Percentiles rank a stretch among this genome's conserved stretches.
Conservation (phyloP, 2,329 filamentous ascomycete genomes). For the Xylariaceae sp. region DNA sequence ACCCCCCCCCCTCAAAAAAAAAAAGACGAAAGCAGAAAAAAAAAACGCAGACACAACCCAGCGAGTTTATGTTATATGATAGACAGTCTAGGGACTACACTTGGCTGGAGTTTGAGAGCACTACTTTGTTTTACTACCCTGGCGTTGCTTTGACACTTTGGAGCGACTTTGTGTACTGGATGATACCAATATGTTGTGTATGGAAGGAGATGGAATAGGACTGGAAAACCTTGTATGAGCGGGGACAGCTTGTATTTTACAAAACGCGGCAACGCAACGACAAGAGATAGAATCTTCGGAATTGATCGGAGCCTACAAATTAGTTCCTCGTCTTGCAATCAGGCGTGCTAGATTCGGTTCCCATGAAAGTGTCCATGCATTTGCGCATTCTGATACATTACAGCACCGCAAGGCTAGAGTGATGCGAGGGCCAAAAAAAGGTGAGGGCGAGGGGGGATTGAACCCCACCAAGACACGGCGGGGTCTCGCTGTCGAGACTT, state of each 20-base stretch:
- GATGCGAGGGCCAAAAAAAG: not conserved
- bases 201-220: too few species aligned
- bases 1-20: slow-evolving; percentile 2
- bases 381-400: too few species aligned
- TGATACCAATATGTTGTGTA: slow-evolving; percentile 14
- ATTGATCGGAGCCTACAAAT: too few species aligned
- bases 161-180: slow-evolving; percentile 13
- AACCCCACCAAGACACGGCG: slow-evolving; percentile 14
- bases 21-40: not conserved
- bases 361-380: too few species aligned
- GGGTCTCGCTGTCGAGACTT: slow-evolving; percentile 8
- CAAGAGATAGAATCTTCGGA: too few species aligned
- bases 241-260: too few species aligned
- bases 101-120: not conserved
- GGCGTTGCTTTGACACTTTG: slow-evolving; percentile 5
- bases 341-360: too few species aligned
- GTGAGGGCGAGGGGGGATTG: not conserved
- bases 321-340: too few species aligned
- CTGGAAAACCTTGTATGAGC: slow-evolving; percentile 3
- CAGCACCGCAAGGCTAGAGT: too few species aligned
- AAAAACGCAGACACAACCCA: not conserved
- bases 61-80: slow-evolving; percentile 7
- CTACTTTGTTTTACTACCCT: slow-evolving; percentile 2
- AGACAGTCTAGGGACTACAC: slow-evolving; percentile 1
- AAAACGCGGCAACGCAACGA: too few species aligned